Evolutionary conservation across 108 stramenopile genomes (phyloP).

Genomic region (Seminavis robusta): DNA sequence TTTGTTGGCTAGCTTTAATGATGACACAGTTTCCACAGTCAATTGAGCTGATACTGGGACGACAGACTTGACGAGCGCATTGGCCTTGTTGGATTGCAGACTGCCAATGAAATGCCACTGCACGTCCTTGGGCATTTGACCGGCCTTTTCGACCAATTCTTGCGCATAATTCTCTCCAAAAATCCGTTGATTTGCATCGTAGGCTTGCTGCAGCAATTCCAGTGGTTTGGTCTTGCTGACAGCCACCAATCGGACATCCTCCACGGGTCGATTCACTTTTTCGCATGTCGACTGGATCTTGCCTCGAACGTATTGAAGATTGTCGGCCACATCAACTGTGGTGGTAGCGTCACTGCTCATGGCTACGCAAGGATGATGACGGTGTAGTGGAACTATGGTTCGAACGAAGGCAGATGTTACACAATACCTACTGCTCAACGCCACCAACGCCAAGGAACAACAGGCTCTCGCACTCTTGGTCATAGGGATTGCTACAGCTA

Average conservation of each 20-base stretch:
- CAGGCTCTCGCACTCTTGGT: too few species aligned
- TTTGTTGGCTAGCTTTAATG: constrained; percentile 89
- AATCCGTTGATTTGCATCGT: constrained; percentile 84
- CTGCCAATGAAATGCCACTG: constrained; percentile 97
- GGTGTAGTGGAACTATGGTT: too few species aligned
- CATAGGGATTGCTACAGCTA: too few species aligned
- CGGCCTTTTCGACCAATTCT: constrained; percentile 94
- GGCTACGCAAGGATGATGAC: too few species aligned
- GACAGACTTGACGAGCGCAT: constrained; percentile 68
- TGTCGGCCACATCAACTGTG: constrained; percentile 1
- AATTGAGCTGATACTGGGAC: constrained; percentile 3
- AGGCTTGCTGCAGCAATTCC: constrained; percentile 78
- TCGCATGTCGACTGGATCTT: neutral
- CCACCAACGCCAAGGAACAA: too few species aligned
- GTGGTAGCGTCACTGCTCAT: neutral
- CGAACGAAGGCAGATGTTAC: too few species aligned
- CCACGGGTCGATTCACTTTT: neutral
- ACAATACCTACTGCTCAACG: too few species aligned
- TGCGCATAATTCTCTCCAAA: constrained; percentile 99
- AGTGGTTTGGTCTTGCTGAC: constrained; percentile 96
- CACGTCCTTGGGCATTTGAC: constrained; percentile 70
- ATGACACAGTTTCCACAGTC: constrained; percentile 89
- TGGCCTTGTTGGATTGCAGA: constrained; percentile 96
- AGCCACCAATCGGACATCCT: constrained; percentile 71
- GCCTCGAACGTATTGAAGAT: constrained; percentile 7